Conservation (phyloP, 805 yeast genomes). For the Metschnikowia reukaufii region DNA sequence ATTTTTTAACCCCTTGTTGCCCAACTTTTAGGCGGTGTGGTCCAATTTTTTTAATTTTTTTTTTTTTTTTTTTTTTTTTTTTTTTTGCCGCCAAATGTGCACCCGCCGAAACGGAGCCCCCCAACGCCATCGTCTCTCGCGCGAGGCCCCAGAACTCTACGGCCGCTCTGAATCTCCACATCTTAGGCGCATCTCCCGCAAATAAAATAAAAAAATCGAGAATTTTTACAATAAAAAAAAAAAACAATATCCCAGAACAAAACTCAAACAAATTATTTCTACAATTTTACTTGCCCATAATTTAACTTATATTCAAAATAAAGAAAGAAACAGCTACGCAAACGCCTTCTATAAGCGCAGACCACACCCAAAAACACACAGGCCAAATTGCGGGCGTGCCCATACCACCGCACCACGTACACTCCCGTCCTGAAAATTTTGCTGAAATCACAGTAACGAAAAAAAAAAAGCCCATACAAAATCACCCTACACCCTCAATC, state of each 20-base stretch:
- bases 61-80: not conserved
- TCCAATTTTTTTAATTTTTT: no score
- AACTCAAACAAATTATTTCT: no score
- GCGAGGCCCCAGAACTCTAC: not conserved
- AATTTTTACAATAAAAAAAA: not conserved
- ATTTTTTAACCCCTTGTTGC: no score
- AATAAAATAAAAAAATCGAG: not conserved
- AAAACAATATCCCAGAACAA: not conserved
- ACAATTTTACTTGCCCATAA: no score
- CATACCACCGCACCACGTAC: conserved; percentile 15
- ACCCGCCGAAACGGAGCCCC: not conserved
- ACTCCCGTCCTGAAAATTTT: conserved; percentile 15
- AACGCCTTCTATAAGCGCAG: not conserved
- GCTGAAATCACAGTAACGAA: conserved; percentile 5
- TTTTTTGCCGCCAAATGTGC: not conserved
- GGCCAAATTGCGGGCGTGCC: conserved; percentile 9
- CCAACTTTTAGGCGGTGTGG: no score
- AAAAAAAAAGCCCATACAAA: conserved; percentile 1
- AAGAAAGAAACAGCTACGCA: not conserved
- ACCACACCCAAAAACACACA: not conserved
- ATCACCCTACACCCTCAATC: conserved; percentile 2
- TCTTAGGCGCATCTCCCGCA: not conserved
- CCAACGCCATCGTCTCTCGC: not conserved
- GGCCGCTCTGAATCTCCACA: no score
- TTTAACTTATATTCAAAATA: no score